Percentiles rank a stretch among this genome's conserved stretches.
Evolutionary conservation across 2,329 filamentous ascomycete genomes (phyloP).

Genomic region (Biscogniauxia marginata): DNA sequence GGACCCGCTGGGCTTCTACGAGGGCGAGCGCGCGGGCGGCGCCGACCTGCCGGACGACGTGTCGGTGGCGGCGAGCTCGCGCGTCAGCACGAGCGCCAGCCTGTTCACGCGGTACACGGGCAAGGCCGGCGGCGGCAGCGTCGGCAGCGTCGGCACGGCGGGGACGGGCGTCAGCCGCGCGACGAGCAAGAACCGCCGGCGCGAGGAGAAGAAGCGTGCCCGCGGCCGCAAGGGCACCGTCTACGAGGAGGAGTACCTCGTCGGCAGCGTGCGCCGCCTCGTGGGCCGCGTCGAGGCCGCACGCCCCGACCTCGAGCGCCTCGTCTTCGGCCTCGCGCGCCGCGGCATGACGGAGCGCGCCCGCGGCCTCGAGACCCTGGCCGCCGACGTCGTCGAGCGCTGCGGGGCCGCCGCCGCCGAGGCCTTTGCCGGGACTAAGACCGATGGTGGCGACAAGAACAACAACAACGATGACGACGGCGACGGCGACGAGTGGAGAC

Average conservation of each 20-base stretch:
- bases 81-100: slow-evolving; percentile 77
- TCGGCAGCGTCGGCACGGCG: slow-evolving; percentile 64
- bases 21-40: slow-evolving; percentile 65
- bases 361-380: slow-evolving; percentile 69
- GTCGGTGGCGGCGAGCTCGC: slow-evolving; percentile 78
- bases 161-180: slow-evolving; percentile 73
- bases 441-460: slow-evolving; percentile 20
- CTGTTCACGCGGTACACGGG: slow-evolving; percentile 93
- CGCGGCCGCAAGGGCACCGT: slow-evolving; percentile 94
- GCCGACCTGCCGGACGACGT: slow-evolving; percentile 86
- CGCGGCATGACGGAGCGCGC: slow-evolving; percentile 87
- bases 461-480: slow-evolving; percentile 16
- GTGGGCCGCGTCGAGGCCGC: slow-evolving; percentile 77
- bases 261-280: slow-evolving; percentile 80
- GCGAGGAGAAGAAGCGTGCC: slow-evolving; percentile 94
- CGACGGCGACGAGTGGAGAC: slow-evolving; percentile 29
- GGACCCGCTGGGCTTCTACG: slow-evolving; percentile 87
- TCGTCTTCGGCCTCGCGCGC: slow-evolving; percentile 75
- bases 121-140: slow-evolving; percentile 54
- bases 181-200: slow-evolving; percentile 81
- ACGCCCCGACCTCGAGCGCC: slow-evolving; percentile 67
- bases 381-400: slow-evolving; percentile 70
- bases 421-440: slow-evolving; percentile 54
- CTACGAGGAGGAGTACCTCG: slow-evolving; percentile 96
- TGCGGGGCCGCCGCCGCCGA: slow-evolving; percentile 67